A percentile compares a stretch with the other conserved stretches of the same genome.
Evolutionary conservation across 2,329 filamentous ascomycete species (phyloP).

Genomic region (Trichoderma arundinaceum): DNA sequence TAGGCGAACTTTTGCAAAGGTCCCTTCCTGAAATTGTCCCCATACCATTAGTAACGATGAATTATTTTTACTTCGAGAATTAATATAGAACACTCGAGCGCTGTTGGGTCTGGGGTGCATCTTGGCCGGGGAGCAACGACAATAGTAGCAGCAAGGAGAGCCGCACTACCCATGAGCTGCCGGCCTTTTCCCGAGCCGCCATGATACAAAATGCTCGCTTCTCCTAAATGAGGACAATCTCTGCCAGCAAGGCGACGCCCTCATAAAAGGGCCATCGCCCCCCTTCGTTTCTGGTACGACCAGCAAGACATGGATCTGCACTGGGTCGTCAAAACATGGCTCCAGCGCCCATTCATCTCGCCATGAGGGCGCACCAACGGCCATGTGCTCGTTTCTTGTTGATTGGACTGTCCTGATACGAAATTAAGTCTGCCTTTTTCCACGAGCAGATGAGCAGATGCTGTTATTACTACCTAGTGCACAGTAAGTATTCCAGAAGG

Average conservation of each 20-base stretch:
- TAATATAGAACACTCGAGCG: neutral
- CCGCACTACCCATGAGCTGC: neutral
- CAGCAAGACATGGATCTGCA: constrained; percentile 3
- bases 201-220: neutral
- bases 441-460: neutral
- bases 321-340: neutral
- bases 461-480: neutral
- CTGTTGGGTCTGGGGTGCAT: neutral
- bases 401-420: neutral
- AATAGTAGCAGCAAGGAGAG: neutral
- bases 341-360: neutral
- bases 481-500: no score
- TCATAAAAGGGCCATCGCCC: neutral
- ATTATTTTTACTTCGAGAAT: constrained; percentile 17
- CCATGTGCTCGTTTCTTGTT: neutral
- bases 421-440: neutral
- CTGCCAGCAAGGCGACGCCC: neutral
- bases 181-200: neutral
- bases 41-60: neutral
- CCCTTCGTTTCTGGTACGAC: constrained; percentile 4
- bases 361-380: neutral
- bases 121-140: neutral
- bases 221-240: neutral
- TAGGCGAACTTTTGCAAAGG: neutral
- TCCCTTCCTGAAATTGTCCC: neutral